Evolutionary conservation across 2,329 filamentous ascomycete genomes (phyloP).

Genomic region (Fusarium equiseti): DNA sequence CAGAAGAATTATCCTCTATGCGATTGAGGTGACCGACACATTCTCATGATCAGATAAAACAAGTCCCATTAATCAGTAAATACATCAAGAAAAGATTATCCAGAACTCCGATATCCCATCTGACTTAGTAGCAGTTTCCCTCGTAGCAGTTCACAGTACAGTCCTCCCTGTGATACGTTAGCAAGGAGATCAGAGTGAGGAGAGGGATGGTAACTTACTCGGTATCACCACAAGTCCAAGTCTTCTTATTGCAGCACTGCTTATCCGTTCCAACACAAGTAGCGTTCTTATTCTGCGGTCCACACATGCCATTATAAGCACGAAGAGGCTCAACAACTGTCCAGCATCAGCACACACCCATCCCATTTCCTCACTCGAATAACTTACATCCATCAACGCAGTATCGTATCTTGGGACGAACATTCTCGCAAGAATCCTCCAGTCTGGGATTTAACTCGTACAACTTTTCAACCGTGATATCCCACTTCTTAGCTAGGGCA

Average conservation of each 20-base stretch:
- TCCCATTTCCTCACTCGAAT: too few relatives aligned
- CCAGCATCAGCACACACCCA: not conserved
- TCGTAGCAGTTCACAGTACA: slow-evolving; percentile 15
- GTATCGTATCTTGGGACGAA: slow-evolving; percentile 14
- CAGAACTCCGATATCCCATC: not conserved
- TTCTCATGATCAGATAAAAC: not conserved
- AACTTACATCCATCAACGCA: slow-evolving; percentile 25
- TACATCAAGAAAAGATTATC: not conserved
- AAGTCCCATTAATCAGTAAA: not conserved
- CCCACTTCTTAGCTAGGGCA: not conserved
- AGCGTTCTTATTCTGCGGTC: slow-evolving; percentile 12
- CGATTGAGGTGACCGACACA: too few relatives aligned
- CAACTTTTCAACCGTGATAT: not conserved
- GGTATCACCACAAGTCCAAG: slow-evolving; percentile 25
- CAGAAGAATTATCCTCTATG: too few relatives aligned
- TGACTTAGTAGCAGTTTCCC: slow-evolving; percentile 3
- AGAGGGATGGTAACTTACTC: too few relatives aligned
- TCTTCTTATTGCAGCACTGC: slow-evolving; percentile 28
- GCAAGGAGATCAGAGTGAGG: too few relatives aligned
- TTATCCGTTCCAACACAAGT: slow-evolving; percentile 25
- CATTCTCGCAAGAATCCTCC: not conserved
- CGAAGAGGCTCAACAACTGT: not conserved
- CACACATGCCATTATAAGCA: slow-evolving; percentile 12
- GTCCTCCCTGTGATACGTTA: slow-evolving; percentile 1
- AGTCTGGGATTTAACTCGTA: slow-evolving; percentile 19